Evolutionary conservation across 2,329 filamentous ascomycete genomes (phyloP).

Genomic region (Stagonosporopsis cucurbitacearum): DNA sequence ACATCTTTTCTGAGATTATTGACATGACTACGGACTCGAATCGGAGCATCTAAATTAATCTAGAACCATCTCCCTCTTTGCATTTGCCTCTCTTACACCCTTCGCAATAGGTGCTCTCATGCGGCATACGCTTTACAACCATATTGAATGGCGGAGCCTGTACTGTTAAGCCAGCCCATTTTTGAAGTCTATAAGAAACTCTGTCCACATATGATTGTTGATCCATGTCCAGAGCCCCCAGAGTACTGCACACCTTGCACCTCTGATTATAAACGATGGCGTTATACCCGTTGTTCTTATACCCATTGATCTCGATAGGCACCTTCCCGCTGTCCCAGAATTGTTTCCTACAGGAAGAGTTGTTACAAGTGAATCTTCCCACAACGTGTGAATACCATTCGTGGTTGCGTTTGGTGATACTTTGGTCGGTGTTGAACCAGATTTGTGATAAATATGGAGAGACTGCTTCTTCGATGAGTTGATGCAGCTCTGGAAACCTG

Average conservation of each 20-base stretch:
- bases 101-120: too few relatives aligned
- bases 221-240: conserved; percentile 21
- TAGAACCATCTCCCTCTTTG: too few relatives aligned
- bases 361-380: not conserved
- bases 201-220: conserved; percentile 28
- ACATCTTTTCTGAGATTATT: too few relatives aligned
- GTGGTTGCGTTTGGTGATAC: not conserved
- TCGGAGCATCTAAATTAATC: too few relatives aligned
- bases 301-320: not conserved
- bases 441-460: not conserved
- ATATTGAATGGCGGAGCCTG: too few relatives aligned
- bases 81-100: too few relatives aligned
- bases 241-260: conserved; percentile 24
- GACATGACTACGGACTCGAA: too few relatives aligned
- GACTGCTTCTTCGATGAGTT: not conserved
- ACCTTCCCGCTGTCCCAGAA: not conserved
- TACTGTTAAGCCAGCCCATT: conserved; percentile 25
- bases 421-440: conserved; percentile 2
- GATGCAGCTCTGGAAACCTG: conserved; percentile 1
- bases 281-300: not conserved
- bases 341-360: not conserved
- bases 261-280: conserved; percentile 1
- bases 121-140: too few relatives aligned
- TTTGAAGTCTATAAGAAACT: conserved; percentile 31
- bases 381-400: not conserved